phyloP scores from a whole-genome alignment of 2,329 filamentous ascomycete species.

The Helicocarpus griseus region DNA sequence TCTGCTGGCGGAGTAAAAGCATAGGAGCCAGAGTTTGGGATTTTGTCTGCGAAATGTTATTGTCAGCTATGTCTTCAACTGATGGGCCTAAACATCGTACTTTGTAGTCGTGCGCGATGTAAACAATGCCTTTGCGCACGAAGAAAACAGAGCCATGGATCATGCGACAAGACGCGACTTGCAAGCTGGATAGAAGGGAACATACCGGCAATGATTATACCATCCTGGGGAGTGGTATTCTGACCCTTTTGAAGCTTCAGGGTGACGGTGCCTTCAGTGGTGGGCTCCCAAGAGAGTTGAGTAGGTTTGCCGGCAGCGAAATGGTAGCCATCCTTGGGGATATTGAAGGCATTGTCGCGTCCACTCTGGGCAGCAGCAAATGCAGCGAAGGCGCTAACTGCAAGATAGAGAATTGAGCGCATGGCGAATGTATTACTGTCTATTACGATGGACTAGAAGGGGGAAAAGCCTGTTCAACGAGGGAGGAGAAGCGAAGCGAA shows the following conservation, averaged over 20 bases:
- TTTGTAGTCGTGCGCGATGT: neutral
- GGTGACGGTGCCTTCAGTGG: constrained; percentile 41
- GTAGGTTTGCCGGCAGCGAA: constrained; percentile 39
- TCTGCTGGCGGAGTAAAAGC: constrained; percentile 37
- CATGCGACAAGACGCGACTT: neutral
- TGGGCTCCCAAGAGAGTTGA: constrained; percentile 41
- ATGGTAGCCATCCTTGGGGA: constrained; percentile 32
- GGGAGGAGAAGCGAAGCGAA: neutral
- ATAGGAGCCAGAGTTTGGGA: constrained; percentile 42
- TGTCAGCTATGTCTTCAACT: neutral
- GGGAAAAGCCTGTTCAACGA: neutral
- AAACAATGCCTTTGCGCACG: neutral
- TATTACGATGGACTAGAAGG: neutral
- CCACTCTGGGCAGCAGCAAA: constrained; percentile 31
- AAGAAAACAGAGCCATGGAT: too few relatives aligned
- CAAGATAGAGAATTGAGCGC: constrained; percentile 34
- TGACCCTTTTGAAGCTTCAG: constrained; percentile 41
- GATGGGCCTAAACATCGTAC: neutral
- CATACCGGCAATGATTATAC: constrained; percentile 36
- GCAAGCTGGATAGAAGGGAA: constrained; percentile 10
- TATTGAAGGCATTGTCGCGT: constrained; percentile 40
- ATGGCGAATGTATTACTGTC: constrained; percentile 28
- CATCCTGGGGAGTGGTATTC: constrained; percentile 30
- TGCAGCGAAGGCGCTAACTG: constrained; percentile 37
- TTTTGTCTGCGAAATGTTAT: constrained; percentile 27